A percentile compares a stretch with the other conserved stretches of the same genome.
Conservation (phyloP, 768 basidiomycete genomes). For the Mycena maculata region DNA sequence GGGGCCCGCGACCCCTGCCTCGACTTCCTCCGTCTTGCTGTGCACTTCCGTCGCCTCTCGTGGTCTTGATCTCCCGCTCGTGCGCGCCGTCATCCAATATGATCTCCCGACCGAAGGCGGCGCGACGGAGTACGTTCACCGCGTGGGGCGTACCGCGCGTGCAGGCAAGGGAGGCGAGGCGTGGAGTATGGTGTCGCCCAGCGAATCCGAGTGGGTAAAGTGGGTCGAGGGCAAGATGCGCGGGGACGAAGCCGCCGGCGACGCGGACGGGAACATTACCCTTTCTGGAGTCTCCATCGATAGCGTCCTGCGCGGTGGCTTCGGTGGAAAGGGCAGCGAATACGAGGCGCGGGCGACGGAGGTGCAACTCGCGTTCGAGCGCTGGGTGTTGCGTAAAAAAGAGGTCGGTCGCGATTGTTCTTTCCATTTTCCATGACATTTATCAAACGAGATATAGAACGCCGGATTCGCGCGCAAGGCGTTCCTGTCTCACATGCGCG, state of each 20-base stretch:
- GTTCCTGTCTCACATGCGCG: slow-evolving; percentile 92
- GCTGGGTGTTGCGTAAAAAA: slow-evolving; percentile 85
- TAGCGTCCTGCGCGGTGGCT: slow-evolving; percentile 79
- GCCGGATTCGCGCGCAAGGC: slow-evolving; percentile 82
- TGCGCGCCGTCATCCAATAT: slow-evolving; percentile 94
- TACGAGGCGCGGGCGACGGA: slow-evolving; percentile 94
- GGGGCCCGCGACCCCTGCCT: slow-evolving; percentile 37
- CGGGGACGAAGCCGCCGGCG: slow-evolving; percentile 51
- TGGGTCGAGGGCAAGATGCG: slow-evolving; percentile 91
- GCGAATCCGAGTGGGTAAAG: slow-evolving; percentile 88
- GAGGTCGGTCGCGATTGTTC: slow-evolving; percentile 61
- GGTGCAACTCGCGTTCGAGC: slow-evolving; percentile 93
- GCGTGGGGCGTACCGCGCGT: slow-evolving; percentile 96
- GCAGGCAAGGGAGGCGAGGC: slow-evolving; percentile 96
- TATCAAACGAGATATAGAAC: too few relatives aligned
- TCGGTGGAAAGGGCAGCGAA: slow-evolving; percentile 85
- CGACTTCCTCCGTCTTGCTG: slow-evolving; percentile 78
- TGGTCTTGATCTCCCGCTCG: slow-evolving; percentile 94
- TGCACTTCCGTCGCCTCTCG: slow-evolving; percentile 99
- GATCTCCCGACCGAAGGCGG: slow-evolving; percentile 98
- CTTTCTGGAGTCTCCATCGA: slow-evolving; percentile 76
- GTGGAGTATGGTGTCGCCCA: slow-evolving; percentile 91
- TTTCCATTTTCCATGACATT: slow-evolving; percentile 11
- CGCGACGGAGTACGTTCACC: slow-evolving; percentile 95
- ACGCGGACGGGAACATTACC: slow-evolving; percentile 54